phyloP scores from a whole-genome alignment of 106 monocot species.

The Allium cepa region DNA sequence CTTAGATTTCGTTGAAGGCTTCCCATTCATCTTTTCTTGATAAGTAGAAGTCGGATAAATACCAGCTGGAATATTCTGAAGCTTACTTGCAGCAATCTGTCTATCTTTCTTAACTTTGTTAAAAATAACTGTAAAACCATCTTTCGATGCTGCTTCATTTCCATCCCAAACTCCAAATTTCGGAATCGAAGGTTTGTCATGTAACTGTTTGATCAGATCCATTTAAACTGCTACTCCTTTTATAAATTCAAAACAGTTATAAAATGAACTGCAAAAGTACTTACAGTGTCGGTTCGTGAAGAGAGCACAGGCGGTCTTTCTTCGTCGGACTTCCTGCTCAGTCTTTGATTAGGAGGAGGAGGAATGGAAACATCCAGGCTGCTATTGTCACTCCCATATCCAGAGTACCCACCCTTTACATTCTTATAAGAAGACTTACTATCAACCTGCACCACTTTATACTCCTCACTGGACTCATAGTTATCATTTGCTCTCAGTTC shows the following conservation, averaged over 20 bases:
- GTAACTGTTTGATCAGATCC: background rate
- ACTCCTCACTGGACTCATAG: background rate
- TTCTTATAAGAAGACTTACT: background rate
- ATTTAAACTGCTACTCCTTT: too few relatives aligned
- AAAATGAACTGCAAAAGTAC: background rate
- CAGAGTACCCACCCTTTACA: background rate
- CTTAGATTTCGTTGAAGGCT: too few relatives aligned
- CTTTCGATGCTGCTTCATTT: constrained; percentile 11
- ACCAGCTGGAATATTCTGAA: background rate
- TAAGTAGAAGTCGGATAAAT: background rate
- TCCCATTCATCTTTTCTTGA: too few relatives aligned
- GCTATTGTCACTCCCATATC: background rate
- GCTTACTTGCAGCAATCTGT: constrained; percentile 8
- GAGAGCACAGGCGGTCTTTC: background rate
- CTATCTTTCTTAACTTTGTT: constrained; percentile 38
- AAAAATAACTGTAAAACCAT: constrained; percentile 28
- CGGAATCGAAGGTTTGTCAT: constrained; percentile 19
- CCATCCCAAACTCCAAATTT: constrained; percentile 41
- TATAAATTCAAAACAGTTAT: too few relatives aligned
- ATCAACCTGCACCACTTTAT: background rate
- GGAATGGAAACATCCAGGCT: background rate
- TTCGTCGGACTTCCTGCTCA: background rate
- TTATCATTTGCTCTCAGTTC: background rate
- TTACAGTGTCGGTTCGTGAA: background rate
- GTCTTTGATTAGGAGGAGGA: background rate